Evolutionary conservation across 1,139 yeast genomes (phyloP), one percentile per base, ranked within the genome.

Genomic region (Candida sp.): DNA sequence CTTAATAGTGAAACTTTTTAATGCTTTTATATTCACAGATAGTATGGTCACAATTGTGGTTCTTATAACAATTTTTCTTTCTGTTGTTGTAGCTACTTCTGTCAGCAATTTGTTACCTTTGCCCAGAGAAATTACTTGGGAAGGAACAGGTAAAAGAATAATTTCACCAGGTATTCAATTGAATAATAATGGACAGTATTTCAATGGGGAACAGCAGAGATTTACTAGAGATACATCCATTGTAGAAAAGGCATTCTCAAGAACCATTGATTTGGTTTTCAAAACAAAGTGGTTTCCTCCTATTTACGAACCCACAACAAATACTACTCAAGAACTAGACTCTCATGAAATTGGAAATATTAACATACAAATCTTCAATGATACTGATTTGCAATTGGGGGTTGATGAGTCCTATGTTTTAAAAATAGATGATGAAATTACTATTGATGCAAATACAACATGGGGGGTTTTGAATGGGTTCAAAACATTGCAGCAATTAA

Each of bases 401-500:
- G 75, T 72, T 21, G 65, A 73, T 49, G 79, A 74, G 53, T 58
- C 70, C 3, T 74, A 73, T 51, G 45, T 53, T 11, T 52, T 73
- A 40, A 43, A 29, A 4, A 52, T 63, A 4, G 41, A 34, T 5
- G 41, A 45, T 22, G 43, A 44, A 19, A 54, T 74, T 22, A 36
- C 40, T 1, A 64, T 75, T 36, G 45, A 44, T 3, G 64, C 77
- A 7, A 54, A 48, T 7, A 74, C 77, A 1, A 48, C 61, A 5
- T 75, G 78, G 77, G 81, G 80, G 4, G 74, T 72, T 1, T 56
- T 75, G 39, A 70, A 73, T 50, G 77, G 73, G 0, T 60, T 75
- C 22, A 60, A 68, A 9, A 74, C 81, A 1, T 54, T 75, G 32
- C 76, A 73, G 47, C 81, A 75, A 51, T 47, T 75, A 33, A 55